Base-by-base conservation (phyloP, 805 yeast genomes). In the Gaillardinia entomophila region DNA sequence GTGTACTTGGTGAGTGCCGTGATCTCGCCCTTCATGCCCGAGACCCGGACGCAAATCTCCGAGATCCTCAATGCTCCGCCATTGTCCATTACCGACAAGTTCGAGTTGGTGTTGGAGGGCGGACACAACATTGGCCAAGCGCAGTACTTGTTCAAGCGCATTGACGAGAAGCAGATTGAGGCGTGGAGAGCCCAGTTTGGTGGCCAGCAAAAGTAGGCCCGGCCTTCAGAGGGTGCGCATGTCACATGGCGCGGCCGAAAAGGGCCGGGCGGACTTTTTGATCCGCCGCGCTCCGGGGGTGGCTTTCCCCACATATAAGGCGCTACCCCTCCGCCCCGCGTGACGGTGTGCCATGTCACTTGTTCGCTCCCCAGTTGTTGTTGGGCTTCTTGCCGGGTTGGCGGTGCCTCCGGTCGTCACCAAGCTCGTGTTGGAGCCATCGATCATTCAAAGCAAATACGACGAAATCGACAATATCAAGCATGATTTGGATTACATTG, bases 91-190 rank as follows among this genome's bases (percentile, higher is more conserved):
- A 85, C 88, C 18, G 87, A 87, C 53, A 64, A 71, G 42, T 82
- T 90, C 53, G 75, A 78, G 38, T 57, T 83, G 34, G 75, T 79
- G 30, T 68, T 92, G 44, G 63, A 69, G 47, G 75, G 74, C 23
- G 96, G 95, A 23, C 98, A 92, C 60, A 77, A 82, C 61, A 82
- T 92, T 42, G 90, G 87, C 41, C 80, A 85, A 55, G 90, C 97
- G 12, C 85, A 86, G 65, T 88, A 92, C 63, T 70, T 92, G 64
- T 92, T 92, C 73, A 75, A 72, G 53, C 79, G 96, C 66, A 92
- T 92, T 47, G 97, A 90, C 45, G 95, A 85, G 51, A 79, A 79
- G 65, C 82, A 83, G 69, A 71, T 89, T 41, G 92, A 77, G 7
- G 82, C 77, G 51, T 87, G 97, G 95, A 82, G 95, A 67, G 61